Conservation (phyloP, 305 asterid species). For the Fraxinus greggii region DNA sequence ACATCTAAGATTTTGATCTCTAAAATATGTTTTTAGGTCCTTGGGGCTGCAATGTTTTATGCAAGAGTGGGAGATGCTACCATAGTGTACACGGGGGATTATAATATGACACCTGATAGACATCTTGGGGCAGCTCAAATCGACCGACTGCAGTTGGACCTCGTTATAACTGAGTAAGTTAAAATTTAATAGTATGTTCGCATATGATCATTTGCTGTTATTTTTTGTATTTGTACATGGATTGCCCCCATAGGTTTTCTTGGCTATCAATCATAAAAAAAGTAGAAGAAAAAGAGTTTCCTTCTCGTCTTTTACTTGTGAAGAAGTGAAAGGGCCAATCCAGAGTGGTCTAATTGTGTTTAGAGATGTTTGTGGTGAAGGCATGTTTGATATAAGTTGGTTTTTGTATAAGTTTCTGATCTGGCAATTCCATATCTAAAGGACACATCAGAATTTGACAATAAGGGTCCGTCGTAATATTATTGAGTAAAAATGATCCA, state of each 20-base stretch:
- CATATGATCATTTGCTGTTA: constrained; percentile 8
- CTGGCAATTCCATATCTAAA: constrained; percentile 17
- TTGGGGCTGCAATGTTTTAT: constrained; percentile 98
- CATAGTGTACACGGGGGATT: constrained; percentile 87
- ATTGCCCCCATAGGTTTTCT: neutral
- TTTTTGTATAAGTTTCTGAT: constrained; percentile 10
- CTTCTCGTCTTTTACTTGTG: constrained; percentile 8
- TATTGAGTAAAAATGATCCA: neutral
- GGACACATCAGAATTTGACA: constrained; percentile 17
- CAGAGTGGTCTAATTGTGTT: neutral
- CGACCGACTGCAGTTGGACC: constrained; percentile 76
- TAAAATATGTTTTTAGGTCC: constrained; percentile 49
- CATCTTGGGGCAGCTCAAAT: constrained; percentile 99
- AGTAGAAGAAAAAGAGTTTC: neutral
- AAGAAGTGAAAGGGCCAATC: neutral
- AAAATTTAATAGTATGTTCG: neutral
- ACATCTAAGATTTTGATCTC: constrained; percentile 7
- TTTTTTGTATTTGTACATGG: neutral
- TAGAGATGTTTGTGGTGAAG: neutral
- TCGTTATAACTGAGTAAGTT: constrained; percentile 83
- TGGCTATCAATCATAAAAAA: neutral
- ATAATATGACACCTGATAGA: constrained; percentile 89
- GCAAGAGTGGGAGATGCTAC: constrained; percentile 91
- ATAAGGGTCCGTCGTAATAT: neutral
- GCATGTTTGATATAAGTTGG: neutral